These are phyloP conservation scores for Hypoxylon rubiginosum DNA, from an alignment of 2,329 filamentous ascomycete species.

Conservation along the genomic window DNA sequence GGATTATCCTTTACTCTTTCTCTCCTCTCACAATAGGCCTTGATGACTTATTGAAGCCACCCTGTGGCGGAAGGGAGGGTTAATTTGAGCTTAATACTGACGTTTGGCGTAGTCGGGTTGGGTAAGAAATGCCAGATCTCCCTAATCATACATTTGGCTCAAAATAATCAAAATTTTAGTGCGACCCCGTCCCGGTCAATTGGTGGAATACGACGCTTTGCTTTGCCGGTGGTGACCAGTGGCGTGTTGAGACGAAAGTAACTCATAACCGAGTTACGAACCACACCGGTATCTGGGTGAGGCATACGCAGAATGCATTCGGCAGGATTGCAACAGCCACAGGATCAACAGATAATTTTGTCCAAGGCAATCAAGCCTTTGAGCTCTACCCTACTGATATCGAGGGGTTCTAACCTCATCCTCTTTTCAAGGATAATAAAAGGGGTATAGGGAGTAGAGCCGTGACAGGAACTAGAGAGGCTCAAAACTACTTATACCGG, in stretches of 20 bases:
- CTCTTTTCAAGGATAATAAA: not conserved
- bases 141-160: not conserved
- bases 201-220: conserved; percentile 1
- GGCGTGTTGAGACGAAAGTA: conserved; percentile 3
- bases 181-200: not conserved
- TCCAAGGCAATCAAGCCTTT: not conserved
- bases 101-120: not conserved
- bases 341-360: conserved; percentile 3
- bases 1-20: not conserved
- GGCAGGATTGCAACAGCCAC: not conserved
- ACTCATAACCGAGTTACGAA: not conserved
- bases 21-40: not conserved
- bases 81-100: not conserved
- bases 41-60: not conserved
- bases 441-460: not conserved
- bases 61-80: not conserved
- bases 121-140: conserved; percentile 1
- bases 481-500: not conserved
- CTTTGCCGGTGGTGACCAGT: not conserved
- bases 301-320: not conserved
- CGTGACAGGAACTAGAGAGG: not conserved
- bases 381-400: not conserved
- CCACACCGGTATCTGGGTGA: not conserved
- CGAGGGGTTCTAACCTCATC: not conserved
- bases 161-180: not conserved